Base-by-base conservation (phyloP, 441 rosid genomes). In the Corymbia calophylla region DNA sequence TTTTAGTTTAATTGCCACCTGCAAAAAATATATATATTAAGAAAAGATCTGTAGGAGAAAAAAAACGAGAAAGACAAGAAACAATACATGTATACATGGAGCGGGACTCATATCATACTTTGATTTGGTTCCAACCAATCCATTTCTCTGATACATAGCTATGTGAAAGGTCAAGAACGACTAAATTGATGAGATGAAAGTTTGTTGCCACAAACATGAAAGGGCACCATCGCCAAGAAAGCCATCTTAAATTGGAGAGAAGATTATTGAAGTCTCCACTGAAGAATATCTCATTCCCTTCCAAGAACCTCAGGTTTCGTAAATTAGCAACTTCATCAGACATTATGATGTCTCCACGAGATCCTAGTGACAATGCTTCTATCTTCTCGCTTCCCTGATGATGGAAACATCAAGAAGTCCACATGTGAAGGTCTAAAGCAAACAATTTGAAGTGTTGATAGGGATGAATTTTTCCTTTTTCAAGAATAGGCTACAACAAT, bases 21-120 rank as follows among this genome's bases (percentile, higher is more conserved):
- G 0, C 27, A 32, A 70, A 18, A 70, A 9, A 68, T 39, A 39
- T 39, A 39, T 2, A 8, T 9, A 70, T 32, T 32, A 2, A 68
- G 7, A 8, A 68, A 32, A 0, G 4, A 1, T 5, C 12, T 18
- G 0, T 4, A 4, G 32, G 32, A 17, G 7, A 5, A 35, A 32
- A 32, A 18, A 21, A 55, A 55, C 0, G 23, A 55, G 60, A 35
- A 32, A 2, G 39, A 32, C 6, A 9, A 19, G 25, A 70, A 18
- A 32, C 1, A 7, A 18, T 9, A 4, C 9, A 1, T 3, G 1
- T 0, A 9, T 68, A 68, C 4, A 18, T 9, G 9, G 19, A 64
- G 35, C 15, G 47, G 23, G 80, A 32, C 13, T 68, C 14, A 1
- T 68, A 32, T 18, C 7, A 32, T 68, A 68, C 80, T 32, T 19